phyloP scores from a whole-genome alignment of 164 flowering plant species.

The Cinnamomum chago region DNA sequence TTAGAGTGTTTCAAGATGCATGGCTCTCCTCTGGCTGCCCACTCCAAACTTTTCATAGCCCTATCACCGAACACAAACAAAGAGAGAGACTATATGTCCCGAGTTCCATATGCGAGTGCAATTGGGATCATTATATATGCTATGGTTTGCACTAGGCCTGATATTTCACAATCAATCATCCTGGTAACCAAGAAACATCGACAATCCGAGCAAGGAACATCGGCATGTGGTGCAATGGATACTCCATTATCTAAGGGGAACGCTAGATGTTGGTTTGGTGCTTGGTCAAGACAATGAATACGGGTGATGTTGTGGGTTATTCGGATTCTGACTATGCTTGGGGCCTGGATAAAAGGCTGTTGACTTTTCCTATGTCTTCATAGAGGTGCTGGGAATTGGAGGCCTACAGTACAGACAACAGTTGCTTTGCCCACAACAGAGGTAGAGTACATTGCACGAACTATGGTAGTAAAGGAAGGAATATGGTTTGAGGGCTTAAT shows the following conservation, averaged over 20 bases:
- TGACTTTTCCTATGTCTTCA: conserved; percentile 1
- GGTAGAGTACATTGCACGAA: neutral
- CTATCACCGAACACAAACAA: neutral
- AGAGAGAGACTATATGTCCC: neutral
- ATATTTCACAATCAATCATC: neutral
- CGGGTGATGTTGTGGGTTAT: neutral
- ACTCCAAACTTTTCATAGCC: neutral
- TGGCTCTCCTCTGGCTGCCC: neutral
- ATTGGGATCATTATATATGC: neutral
- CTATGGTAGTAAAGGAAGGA: neutral
- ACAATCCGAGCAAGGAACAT: neutral
- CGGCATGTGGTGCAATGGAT: neutral
- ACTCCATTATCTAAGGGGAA: neutral
- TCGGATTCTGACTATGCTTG: neutral
- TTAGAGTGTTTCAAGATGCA: neutral
- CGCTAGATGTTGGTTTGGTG: neutral
- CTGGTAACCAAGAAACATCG: neutral
- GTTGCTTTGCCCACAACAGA: neutral
- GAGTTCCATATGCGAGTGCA: neutral
- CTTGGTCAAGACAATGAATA: neutral
- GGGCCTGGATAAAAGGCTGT: neutral
- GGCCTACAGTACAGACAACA: neutral
- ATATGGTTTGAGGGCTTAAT: neutral
- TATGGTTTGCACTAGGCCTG: neutral
- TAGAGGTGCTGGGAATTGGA: neutral